Base-by-base conservation (phyloP, 306 rosid genomes). In the Gillenia trifoliata region DNA sequence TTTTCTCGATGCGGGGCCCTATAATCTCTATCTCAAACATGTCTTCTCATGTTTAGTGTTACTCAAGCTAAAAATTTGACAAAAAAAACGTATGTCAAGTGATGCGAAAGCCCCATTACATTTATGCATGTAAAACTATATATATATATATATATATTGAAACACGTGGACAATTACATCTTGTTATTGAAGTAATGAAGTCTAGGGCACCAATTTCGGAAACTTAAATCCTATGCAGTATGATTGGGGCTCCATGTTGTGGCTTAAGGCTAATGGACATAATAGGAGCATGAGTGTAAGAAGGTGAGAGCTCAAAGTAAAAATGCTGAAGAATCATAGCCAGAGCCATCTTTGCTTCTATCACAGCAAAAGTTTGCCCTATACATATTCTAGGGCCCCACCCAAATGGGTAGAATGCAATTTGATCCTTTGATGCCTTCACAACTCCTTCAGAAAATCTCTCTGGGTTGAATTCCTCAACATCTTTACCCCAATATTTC, bases 381-480 rank as follows among this genome's bases (percentile, higher is more conserved):
- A 81, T 54, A 57, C 91, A 85, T 15, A 79, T 80, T 70, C 84
- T 78, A 3, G 87, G 85, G 12, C 89, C 87, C 87, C 87, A 80
- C 12, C 88, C 80, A 81, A 87, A 87, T 1, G 91, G 82, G 63
- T 31, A 80, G 79, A 80, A 84, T 7, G 82, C 85, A 29, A 72
- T 29, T 64, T 75, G 78, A 61, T 78, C 80, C 52, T 61, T 76
- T 5, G 83, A 68, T 41, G 89, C 81, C 67, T 79, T 81, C 2
- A 75, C 66, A 65, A 80, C 81, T 28, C 89, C 87, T 16, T 83
- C 76, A 2, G 77, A 29, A 41, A 87, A 87, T 49, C 89, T 85
- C 62, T 74, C 76, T 15, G 91, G 87, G 30, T 85, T 81, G 77
- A 87, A 87, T 49, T 75, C 80, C 19, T 56, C 70, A 3, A 82